phyloP scores from a whole-genome alignment of 257 asterid species.

The Apocynum venetum region DNA sequence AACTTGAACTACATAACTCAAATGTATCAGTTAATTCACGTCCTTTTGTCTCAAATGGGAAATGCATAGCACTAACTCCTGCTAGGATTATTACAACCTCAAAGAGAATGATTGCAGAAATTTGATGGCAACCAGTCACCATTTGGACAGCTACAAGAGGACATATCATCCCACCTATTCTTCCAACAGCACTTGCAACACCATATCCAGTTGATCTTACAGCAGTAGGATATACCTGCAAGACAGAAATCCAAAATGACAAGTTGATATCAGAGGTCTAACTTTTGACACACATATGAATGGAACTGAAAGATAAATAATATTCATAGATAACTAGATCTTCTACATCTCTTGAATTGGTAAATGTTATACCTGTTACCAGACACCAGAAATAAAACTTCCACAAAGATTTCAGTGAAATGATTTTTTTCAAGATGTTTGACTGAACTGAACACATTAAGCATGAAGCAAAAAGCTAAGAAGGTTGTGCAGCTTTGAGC shows the following conservation, averaged over 20 bases:
- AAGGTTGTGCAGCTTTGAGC: not conserved
- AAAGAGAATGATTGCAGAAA: conserved; percentile 22
- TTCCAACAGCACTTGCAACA: conserved; percentile 30
- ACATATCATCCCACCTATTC: conserved; percentile 35
- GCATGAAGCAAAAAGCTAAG: not conserved
- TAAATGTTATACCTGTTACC: not conserved
- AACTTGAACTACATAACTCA: not conserved
- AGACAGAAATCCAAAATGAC: not conserved
- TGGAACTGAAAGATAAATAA: too few relatives aligned
- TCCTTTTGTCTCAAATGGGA: conserved; percentile 32
- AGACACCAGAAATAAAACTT: too few relatives aligned
- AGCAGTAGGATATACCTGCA: conserved; percentile 35
- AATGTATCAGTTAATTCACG: conserved; percentile 16
- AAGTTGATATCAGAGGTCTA: not conserved
- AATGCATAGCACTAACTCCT: conserved; percentile 19
- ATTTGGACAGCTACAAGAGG: conserved; percentile 29
- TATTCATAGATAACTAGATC: too few relatives aligned
- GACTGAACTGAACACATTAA: too few relatives aligned
- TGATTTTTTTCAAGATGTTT: not conserved
- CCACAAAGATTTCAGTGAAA: not conserved
- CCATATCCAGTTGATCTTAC: conserved; percentile 34
- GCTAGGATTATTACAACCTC: conserved; percentile 20
- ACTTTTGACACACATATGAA: not conserved
- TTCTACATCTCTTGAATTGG: not conserved
- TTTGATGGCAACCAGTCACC: conserved; percentile 22